A percentile compares a stretch with the other conserved stretches of the same genome.
Conservation (phyloP, 2,329 filamentous ascomycete species). For the Ophiostoma pallidulum region DNA sequence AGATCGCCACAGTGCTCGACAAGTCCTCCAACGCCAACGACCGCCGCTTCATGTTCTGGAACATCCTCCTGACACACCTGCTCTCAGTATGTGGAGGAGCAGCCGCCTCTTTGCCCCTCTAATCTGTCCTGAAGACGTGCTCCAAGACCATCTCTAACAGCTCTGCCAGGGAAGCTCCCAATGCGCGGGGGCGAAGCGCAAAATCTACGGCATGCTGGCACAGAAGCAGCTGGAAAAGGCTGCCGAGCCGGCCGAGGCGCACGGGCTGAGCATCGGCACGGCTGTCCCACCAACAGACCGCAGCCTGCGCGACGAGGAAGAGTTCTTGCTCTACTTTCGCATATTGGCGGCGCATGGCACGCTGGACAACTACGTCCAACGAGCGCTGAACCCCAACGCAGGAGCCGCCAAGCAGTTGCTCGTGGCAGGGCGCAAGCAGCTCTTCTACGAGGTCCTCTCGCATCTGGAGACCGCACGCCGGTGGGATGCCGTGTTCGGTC, state of each 20-base stretch:
- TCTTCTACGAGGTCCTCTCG: constrained; percentile 32
- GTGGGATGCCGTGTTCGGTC: constrained; percentile 33
- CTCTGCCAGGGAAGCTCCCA: constrained; percentile 35
- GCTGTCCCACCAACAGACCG: constrained; percentile 17
- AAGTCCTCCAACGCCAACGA: constrained; percentile 38
- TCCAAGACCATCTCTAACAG: constrained; percentile 11
- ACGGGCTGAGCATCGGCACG: neutral
- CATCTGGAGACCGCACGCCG: constrained; percentile 29
- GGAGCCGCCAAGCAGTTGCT: constrained; percentile 37
- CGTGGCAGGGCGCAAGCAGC: constrained; percentile 36
- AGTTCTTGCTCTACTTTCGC: constrained; percentile 40
- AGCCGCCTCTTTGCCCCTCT: too few relatives aligned
- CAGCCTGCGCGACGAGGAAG: constrained; percentile 37
- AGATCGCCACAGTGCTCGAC: constrained; percentile 48
- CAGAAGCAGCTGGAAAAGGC: constrained; percentile 43
- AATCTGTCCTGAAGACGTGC: constrained; percentile 8
- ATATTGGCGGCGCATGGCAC: constrained; percentile 36
- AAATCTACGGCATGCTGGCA: constrained; percentile 42
- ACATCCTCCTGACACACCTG: constrained; percentile 43
- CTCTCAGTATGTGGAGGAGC: constrained; percentile 43
- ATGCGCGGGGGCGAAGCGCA: constrained; percentile 38
- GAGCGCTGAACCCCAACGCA: constrained; percentile 30
- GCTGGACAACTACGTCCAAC: constrained; percentile 31
- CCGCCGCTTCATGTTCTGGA: constrained; percentile 43
- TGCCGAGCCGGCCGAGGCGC: constrained; percentile 32